Base-by-base conservation (phyloP, 352 stramenopile species). In the Phytophthora europaea region DNA sequence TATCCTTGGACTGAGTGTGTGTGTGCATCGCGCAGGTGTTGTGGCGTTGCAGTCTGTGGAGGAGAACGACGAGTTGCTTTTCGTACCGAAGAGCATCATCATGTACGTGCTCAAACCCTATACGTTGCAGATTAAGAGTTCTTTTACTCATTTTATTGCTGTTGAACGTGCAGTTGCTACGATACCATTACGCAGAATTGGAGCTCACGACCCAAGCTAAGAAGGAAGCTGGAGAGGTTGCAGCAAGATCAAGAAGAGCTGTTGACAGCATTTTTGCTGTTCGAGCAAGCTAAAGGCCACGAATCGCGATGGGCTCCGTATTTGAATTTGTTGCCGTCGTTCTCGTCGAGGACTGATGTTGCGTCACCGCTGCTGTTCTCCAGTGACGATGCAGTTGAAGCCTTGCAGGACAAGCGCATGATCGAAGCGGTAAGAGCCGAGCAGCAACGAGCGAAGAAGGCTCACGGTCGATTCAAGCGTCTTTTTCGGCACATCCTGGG, bases 211-310 rank as follows among this genome's bases (percentile, higher is more conserved):
- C 43, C 54, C 1, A 72, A 72, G 3, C 59, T 91, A 23, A 61
- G 70, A n/a, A 45, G 68, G 13, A 86, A 81, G 26, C 76, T 91
- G 43, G 28, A 47, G 15, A 80, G 80, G 26, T 59, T 93, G 4
- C 13, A 66, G 18, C 55, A 68, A 1, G 62, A 79, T 15, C 67
- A 77, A 33, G 82, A 92, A 33, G 88, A 92, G 57, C 53, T 93
- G 18, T 52, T 94, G 26, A 89, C 86, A 0, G 84, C 83, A 22
- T 94, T 93, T 61, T 52, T 94, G 48, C 8, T 94, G 23, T 36
- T 89, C 12, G 84, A 94, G 43, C 70, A 84, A 52, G 63, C 75
- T 58, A 81, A 90, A 33, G 63, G 75, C 1, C 6, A 55, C 4
- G 55, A 48, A 10, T 94, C 88, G 5, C 64, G 15, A 0, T 94